Percentiles rank a stretch among this genome's conserved stretches.
These are phyloP conservation scores for Talaromyces sp. DNA, from an alignment of 2,329 filamentous ascomycete species.

Conservation along the genomic window DNA sequence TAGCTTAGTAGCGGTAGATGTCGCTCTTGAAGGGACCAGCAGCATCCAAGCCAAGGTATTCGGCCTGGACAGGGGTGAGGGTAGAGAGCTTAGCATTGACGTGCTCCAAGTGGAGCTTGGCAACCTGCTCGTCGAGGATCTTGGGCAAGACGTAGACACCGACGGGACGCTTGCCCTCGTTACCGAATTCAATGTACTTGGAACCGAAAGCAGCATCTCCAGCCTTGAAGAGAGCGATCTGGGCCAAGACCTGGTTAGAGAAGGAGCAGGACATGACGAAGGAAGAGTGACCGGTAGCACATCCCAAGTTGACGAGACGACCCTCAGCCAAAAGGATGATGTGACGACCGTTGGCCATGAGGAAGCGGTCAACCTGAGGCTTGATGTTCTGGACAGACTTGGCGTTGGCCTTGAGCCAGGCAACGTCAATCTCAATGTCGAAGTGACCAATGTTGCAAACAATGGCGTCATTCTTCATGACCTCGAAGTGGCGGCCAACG, in stretches of 20 bases:
- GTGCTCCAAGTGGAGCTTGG: constrained; percentile 86
- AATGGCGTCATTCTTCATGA: constrained; percentile 95
- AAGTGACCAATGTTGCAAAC: constrained; percentile 99
- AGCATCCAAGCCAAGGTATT: constrained; percentile 82
- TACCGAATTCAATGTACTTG: constrained; percentile 96
- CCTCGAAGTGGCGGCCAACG: constrained; percentile 84
- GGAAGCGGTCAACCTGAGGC: constrained; percentile 98
- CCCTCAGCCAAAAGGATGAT: constrained; percentile 98
- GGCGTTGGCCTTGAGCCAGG: constrained; percentile 97
- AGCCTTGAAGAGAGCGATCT: constrained; percentile 97
- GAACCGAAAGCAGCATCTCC: constrained; percentile 79
- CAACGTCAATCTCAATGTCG: constrained; percentile 99
- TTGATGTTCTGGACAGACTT: constrained; percentile 96
- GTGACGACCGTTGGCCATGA: constrained; percentile 88
- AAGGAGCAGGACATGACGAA: constrained; percentile 99
- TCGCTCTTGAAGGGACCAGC: constrained; percentile 97
- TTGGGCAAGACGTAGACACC: constrained; percentile 97
- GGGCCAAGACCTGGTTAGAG: constrained; percentile 99
- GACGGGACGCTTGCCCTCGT: constrained; percentile 81
- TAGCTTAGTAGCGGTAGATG: constrained; percentile 69
- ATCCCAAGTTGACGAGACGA: constrained; percentile 98
- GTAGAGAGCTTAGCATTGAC: constrained; percentile 90
- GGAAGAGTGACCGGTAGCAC: constrained; percentile 97
- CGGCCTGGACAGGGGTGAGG: constrained; percentile 80
- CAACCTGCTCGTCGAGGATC: constrained; percentile 98